phyloP scores from a whole-genome alignment of 2,329 filamentous ascomycete species.

The Colletotrichum costaricense region DNA sequence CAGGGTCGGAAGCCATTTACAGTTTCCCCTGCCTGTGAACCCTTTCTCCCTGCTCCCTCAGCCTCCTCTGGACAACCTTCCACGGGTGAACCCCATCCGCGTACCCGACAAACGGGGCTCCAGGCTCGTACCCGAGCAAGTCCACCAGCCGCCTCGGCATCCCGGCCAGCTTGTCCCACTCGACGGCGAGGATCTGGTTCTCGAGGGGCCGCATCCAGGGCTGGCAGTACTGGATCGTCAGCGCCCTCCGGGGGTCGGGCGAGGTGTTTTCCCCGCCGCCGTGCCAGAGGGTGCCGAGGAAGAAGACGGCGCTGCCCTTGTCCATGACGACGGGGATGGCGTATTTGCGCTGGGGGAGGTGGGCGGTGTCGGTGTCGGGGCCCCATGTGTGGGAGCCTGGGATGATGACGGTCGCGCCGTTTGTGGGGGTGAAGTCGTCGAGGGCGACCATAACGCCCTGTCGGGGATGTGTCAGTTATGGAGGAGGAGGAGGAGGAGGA shows the following conservation, averaged over 20 bases:
- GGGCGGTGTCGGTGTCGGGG: slow-evolving; percentile 38
- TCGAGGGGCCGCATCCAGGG: slow-evolving; percentile 52
- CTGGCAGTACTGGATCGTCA: slow-evolving; percentile 54
- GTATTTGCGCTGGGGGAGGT: slow-evolving; percentile 39
- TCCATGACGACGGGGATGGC: slow-evolving; percentile 47
- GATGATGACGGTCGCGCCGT: slow-evolving; percentile 49
- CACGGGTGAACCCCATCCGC: slow-evolving; percentile 39
- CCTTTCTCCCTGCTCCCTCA: slow-evolving; percentile 35
- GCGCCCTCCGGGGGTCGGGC: slow-evolving; percentile 43
- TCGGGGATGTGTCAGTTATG: not conserved
- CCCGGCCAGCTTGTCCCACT: slow-evolving; percentile 39
- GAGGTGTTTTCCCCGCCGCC: slow-evolving; percentile 49
- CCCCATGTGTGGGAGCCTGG: slow-evolving; percentile 49
- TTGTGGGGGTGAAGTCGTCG: slow-evolving; percentile 45
- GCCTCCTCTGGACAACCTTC: slow-evolving; percentile 31
- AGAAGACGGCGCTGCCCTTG: slow-evolving; percentile 49
- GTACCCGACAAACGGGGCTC: slow-evolving; percentile 39
- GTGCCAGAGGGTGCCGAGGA: slow-evolving; percentile 50
- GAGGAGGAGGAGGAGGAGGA: not conserved
- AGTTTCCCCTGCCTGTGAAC: no score
- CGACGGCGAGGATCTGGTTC: slow-evolving; percentile 49
- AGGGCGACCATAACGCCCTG: slow-evolving; percentile 45
- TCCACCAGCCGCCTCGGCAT: slow-evolving; percentile 40
- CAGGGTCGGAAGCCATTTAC: not conserved
- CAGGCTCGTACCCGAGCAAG: slow-evolving; percentile 41